phyloP scores from a whole-genome alignment of 1,284 basidiomycete species.

The Veloporphyrellus conicus region DNA sequence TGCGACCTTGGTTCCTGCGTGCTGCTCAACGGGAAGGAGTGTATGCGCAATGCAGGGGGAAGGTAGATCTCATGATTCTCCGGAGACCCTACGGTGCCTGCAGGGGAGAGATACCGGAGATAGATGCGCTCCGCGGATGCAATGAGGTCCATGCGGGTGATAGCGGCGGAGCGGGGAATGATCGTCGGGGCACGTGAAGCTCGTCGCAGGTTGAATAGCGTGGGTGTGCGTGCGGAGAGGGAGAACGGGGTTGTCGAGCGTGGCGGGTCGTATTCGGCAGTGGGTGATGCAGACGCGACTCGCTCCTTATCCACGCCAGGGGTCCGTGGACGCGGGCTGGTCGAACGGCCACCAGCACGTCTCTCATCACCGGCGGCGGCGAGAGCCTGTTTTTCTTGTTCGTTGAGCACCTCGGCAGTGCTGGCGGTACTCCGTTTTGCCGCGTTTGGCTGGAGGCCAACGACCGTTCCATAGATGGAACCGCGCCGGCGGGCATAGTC shows the following conservation, averaged over 20 bases:
- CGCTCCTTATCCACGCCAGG: conserved; percentile 46
- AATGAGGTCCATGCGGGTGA: conserved; percentile 85
- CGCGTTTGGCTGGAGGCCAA: conserved; percentile 62
- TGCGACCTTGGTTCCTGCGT: conserved; percentile 66
- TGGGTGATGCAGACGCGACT: conserved; percentile 45
- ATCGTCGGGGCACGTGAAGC: conserved; percentile 80
- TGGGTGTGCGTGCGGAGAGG: conserved; percentile 64
- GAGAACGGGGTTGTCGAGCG: conserved; percentile 79
- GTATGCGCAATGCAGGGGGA: conserved; percentile 78
- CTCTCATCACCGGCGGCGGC: conserved; percentile 50
- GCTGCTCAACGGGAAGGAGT: conserved; percentile 70
- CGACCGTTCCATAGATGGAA: conserved; percentile 86
- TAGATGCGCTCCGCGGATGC: conserved; percentile 94
- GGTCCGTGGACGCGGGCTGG: conserved; percentile 44
- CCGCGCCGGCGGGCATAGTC: conserved; percentile 83
- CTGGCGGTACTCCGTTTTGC: conserved; percentile 74
- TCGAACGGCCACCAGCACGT: conserved; percentile 44
- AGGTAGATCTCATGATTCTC: conserved; percentile 94
- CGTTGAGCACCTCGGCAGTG: conserved; percentile 61
- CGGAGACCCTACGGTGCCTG: conserved; percentile 57
- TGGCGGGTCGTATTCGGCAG: conserved; percentile 43
- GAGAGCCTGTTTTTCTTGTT: conserved; percentile 61
- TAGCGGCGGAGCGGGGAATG: conserved; percentile 86
- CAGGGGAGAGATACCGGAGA: conserved; percentile 83
- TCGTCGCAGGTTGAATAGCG: conserved; percentile 65